Evolutionary conservation across 345 rosid genomes (phyloP).

Genomic region (Kandelia obovata): DNA sequence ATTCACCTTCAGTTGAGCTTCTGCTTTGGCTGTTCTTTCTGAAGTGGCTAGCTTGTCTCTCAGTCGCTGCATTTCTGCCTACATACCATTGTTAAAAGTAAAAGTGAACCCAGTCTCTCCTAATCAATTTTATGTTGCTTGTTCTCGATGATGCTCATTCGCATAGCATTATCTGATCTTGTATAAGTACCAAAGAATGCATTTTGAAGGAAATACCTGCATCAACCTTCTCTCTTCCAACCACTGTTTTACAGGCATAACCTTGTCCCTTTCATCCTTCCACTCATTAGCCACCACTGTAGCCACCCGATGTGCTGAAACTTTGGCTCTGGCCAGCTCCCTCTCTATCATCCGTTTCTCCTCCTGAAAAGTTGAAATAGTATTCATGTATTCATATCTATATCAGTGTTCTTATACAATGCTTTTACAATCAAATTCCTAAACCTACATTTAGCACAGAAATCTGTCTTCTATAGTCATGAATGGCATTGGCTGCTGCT

Average conservation of each 20-base stretch:
- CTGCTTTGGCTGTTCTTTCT: constrained; percentile 91
- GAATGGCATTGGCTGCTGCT: constrained; percentile 69
- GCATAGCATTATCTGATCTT: too few species aligned
- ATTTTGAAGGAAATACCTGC: constrained; percentile 46
- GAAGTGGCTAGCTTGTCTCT: constrained; percentile 70
- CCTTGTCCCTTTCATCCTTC: constrained; percentile 92
- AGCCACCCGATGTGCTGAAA: constrained; percentile 81
- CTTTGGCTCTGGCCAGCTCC: constrained; percentile 87
- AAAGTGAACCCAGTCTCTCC: too few species aligned
- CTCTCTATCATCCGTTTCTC: constrained; percentile 91
- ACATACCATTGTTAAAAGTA: not conserved
- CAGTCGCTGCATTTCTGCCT: constrained; percentile 93
- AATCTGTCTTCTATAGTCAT: constrained; percentile 72
- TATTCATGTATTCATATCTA: not conserved
- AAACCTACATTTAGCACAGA: constrained; percentile 64
- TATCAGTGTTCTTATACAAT: not conserved
- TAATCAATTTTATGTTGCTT: too few species aligned
- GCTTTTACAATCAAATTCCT: constrained; percentile 1
- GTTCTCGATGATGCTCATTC: too few species aligned
- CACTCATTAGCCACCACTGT: constrained; percentile 89
- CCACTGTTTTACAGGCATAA: constrained; percentile 92
- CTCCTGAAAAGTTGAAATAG: constrained; percentile 41
- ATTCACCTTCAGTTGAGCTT: constrained; percentile 79
- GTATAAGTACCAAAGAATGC: not conserved
- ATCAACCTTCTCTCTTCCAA: constrained; percentile 81